These are phyloP conservation scores for Wallacemonas sp. DNA, from an alignment of 208 protist genomes.

Conservation along the genomic window DNA sequence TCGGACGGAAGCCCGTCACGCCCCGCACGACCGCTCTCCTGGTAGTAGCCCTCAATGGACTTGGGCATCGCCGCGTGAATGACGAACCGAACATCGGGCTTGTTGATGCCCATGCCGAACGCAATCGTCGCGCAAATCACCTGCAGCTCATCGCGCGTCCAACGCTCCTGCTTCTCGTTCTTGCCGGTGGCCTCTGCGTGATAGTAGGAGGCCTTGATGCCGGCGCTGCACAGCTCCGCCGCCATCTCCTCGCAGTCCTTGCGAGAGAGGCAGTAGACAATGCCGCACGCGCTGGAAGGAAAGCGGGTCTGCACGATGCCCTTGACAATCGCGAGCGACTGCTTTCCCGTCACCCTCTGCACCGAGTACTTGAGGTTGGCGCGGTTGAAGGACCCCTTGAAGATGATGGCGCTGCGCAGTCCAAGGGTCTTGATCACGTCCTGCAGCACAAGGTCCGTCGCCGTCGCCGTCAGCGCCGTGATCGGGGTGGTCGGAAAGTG, in stretches of 20 bases:
- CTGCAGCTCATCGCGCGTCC: slow-evolving; percentile 88
- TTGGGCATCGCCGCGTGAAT: slow-evolving; percentile 97
- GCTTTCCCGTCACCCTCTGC: slow-evolving; percentile 54
- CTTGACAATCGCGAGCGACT: slow-evolving; percentile 46
- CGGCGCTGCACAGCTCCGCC: slow-evolving; percentile 36
- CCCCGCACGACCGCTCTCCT: slow-evolving; percentile 97
- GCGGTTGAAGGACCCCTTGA: slow-evolving; percentile 86
- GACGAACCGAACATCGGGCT: slow-evolving; percentile 97
- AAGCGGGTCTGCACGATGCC: slow-evolving; percentile 71
- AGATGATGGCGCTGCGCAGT: slow-evolving; percentile 68
- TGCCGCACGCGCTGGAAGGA: slow-evolving; percentile 68
- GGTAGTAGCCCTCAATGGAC: slow-evolving; percentile 97
- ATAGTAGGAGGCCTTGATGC: slow-evolving; percentile 76
- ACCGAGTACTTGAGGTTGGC: slow-evolving; percentile 79
- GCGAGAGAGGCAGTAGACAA: slow-evolving; percentile 87
- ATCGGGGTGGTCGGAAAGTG: slow-evolving; percentile 72
- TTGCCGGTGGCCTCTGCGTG: slow-evolving; percentile 70
- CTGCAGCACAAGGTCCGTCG: slow-evolving; percentile 82
- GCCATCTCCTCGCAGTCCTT: slow-evolving; percentile 88
- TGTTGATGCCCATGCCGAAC: slow-evolving; percentile 99
- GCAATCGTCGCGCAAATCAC: slow-evolving; percentile 98
- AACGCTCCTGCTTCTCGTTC: slow-evolving; percentile 85
- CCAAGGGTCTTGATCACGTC: slow-evolving; percentile 83
- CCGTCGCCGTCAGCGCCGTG: slow-evolving; percentile 86
- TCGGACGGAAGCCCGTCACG: slow-evolving; percentile 92